Base-by-base conservation (phyloP, 108 stramenopile genomes). In the Pseudonitzschia multiseries region DNA sequence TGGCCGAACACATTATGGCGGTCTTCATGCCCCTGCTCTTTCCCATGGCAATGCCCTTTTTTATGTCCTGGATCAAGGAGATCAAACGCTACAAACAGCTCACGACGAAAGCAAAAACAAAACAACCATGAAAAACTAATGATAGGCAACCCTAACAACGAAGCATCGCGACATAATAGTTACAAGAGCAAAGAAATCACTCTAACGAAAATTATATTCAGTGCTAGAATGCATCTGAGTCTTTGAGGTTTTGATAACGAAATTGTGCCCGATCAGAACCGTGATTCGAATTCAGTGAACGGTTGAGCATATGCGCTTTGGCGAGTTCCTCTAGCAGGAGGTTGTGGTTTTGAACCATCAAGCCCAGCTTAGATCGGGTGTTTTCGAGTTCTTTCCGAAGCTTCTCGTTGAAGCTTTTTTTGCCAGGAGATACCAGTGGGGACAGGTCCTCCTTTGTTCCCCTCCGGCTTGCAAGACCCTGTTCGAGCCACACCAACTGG, bases 21-120 rank as follows among this genome's bases (percentile, higher is more conserved):
- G 80, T 91, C 10, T 87, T 91, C 54, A 69, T 79, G 14, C 90
- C 90, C 18, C 46, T 91, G n/a, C 61, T 91, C 8, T 83, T 91
- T 75, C 90, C 90, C 5, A 57, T 91, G 18, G n/a, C 87, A n/a
- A 28, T 89, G 62, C 88, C 90, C 22, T 77, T 87, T 57, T 40
- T 89, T 10, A 59, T 72, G 13, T 83, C 82, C 27, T 32, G 84
- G 27, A 57, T 87, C 18, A 78, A 86, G 53, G 90, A 91, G 65
- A 51, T 78, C 31, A 86, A 87, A 53, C 74, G 88, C n/a, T 89
- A 83, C 68, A 78, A 75, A 54, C 52, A 73, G 24, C 72, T 72
- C 66, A 68, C 29, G 46, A 24, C 32, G 40, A 20, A n/a, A n/a
- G n/a, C 40, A 26, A 70, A 28, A 6, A 51, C 14, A 0, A 75